Base-by-base conservation (phyloP, 257 asterid species). In the Leonotis leonurus region DNA sequence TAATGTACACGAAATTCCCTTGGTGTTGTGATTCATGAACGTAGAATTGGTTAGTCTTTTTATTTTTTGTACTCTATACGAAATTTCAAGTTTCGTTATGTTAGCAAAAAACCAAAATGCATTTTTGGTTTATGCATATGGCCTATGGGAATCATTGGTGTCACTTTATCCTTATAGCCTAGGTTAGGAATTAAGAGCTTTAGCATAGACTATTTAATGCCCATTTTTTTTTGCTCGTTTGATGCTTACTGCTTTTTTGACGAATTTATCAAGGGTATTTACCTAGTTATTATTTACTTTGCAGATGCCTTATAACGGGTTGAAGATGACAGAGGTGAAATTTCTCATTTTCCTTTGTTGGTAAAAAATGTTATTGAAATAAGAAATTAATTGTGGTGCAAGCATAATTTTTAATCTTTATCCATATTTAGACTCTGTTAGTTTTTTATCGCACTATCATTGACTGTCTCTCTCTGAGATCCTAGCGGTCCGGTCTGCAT, bases 251-350 rank as follows among this genome's bases (percentile, higher is more conserved):
- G 44, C 29, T 13, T 9, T 20, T 37, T 25, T 24, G 36, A 22
- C 37, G 64, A 24, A 14, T 58, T 25, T 4, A 8, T 20, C 27
- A n/a, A 21, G 39, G 7, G 16, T 59, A 14, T 8, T 4, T 9
- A 8, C 17, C 16, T 24, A 3, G 5, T 64, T 43, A 13, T 41
- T 48, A 13, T 24, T 59, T 39, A 33, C 56, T 65, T 65, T 65
- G 29, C 93, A 90, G 97, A 81, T 66, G 63, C 90, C 93, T 21
- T 48, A 50, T 46, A 81, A 80, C 11, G 79, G 71, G 40, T 62
- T 90, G 83, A 83, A 78, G 85, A 87, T 77, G 72, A 68, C 76
- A 13, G 97, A 90, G 96, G 97, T 90, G 80, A 64, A 46, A 9
- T 11, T n/a, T 50, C 75, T 65, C 66, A 7, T 10, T 41, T 44